Evolutionary conservation across 148 eudicot species (phyloP).

Genomic region (Fagopyrum homotropicum): DNA sequence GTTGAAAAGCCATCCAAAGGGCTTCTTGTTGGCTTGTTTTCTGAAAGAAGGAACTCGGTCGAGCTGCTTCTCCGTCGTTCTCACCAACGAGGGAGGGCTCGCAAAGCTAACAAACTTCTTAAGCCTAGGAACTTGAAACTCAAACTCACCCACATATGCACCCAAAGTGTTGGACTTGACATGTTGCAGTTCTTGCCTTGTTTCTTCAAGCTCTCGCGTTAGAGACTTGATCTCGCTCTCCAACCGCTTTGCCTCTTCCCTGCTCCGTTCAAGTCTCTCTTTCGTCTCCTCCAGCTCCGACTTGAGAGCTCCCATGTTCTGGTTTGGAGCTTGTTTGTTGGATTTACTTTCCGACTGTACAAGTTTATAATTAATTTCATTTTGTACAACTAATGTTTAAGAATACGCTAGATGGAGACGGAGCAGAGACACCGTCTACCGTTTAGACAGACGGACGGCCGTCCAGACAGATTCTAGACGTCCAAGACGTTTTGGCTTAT

Average conservation of each 20-base stretch:
- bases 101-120: constrained; percentile 63
- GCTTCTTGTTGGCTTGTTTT: constrained; percentile 42
- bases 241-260: constrained; percentile 50
- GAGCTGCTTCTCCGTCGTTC: constrained; percentile 8
- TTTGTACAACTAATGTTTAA: background rate
- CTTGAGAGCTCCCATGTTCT: constrained; percentile 20
- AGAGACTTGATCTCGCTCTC: constrained; percentile 40
- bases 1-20: constrained; percentile 43
- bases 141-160: background rate
- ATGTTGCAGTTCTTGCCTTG: constrained; percentile 48
- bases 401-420: too few relatives aligned
- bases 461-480: too few relatives aligned
- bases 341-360: constrained; percentile 32
- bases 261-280: constrained; percentile 38
- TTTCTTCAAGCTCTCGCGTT: constrained; percentile 51
- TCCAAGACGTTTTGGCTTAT: too few relatives aligned
- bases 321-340: constrained; percentile 17
- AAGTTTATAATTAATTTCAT: background rate
- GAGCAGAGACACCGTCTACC: too few relatives aligned
- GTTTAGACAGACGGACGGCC: too few relatives aligned
- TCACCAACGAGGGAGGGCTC: constrained; percentile 46
- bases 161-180: constrained; percentile 25
- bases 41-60: constrained; percentile 22
- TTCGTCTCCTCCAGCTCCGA: constrained; percentile 62
- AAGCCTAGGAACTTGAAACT: constrained; percentile 7